phyloP scores from a whole-genome alignment of 2,329 filamentous ascomycete genomes.

The Cadophora malorum region DNA sequence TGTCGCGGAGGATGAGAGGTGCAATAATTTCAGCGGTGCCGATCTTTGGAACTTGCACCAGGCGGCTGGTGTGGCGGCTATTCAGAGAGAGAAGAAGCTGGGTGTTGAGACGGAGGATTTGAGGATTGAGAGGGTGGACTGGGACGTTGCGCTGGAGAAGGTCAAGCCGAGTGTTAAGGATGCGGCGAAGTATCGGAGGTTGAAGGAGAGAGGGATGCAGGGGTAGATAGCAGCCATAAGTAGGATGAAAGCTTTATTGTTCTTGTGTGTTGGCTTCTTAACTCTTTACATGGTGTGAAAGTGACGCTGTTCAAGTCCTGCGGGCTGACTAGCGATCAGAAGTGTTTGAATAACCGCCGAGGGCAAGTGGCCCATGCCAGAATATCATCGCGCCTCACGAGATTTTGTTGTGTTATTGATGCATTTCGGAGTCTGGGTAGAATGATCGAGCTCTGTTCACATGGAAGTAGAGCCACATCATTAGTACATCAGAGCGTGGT shows the following conservation, averaged over 20 bases:
- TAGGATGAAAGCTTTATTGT: not conserved
- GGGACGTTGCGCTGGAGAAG: constrained; percentile 45
- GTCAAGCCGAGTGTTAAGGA: constrained; percentile 47
- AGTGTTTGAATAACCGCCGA: no score
- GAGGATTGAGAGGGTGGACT: constrained; percentile 42
- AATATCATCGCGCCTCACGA: no score
- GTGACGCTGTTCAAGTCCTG: not conserved
- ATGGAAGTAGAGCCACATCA: no score
- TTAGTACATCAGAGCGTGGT: not conserved
- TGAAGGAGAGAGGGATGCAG: constrained; percentile 47
- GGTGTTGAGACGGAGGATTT: constrained; percentile 33
- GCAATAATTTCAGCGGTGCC: constrained; percentile 77
- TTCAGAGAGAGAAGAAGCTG: constrained; percentile 43
- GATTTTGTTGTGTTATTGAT: no score
- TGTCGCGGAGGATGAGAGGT: constrained; percentile 71
- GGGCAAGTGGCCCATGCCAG: no score
- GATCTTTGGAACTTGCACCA: constrained; percentile 62
- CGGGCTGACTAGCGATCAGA: no score
- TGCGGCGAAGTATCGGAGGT: constrained; percentile 44
- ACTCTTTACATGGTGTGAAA: not conserved
- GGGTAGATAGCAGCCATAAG: not conserved
- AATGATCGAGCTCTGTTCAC: not conserved
- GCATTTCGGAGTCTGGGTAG: no score
- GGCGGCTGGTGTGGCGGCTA: constrained; percentile 45
- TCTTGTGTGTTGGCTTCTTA: not conserved